phyloP scores from a whole-genome alignment of 2,329 filamentous ascomycete species.

The Cucurbitaria berberidis region DNA sequence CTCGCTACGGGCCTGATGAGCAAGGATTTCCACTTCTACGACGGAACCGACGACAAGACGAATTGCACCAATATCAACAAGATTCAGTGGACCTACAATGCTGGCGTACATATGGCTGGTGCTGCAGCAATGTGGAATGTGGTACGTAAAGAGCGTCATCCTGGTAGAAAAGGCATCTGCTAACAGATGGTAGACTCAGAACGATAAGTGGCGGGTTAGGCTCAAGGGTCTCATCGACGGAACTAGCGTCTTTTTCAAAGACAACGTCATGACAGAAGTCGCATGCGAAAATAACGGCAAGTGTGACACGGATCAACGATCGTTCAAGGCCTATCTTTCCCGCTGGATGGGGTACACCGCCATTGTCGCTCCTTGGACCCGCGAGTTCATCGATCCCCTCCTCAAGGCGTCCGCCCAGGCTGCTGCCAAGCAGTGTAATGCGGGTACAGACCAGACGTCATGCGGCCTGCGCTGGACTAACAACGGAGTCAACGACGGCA shows the following conservation, averaged over 20 bases:
- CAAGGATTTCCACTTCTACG: slow-evolving; percentile 53
- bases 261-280: slow-evolving; percentile 56
- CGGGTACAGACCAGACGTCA: slow-evolving; percentile 53
- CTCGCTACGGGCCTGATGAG: slow-evolving; percentile 58
- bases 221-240: slow-evolving; percentile 45
- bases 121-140: slow-evolving; percentile 57
- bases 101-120: slow-evolving; percentile 54
- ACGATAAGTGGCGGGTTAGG: slow-evolving; percentile 39
- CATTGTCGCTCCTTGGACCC: slow-evolving; percentile 48
- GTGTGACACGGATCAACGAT: slow-evolving; percentile 57
- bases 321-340: slow-evolving; percentile 54
- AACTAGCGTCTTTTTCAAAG: slow-evolving; percentile 52
- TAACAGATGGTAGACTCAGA: slow-evolving; percentile 36
- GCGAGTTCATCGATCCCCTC: slow-evolving; percentile 55
- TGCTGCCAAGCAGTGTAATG: slow-evolving; percentile 62
- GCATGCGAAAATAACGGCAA: slow-evolving; percentile 55
- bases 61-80: slow-evolving; percentile 55
- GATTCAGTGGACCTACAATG: slow-evolving; percentile 57
- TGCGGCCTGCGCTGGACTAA: slow-evolving; percentile 56
- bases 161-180: neutral
- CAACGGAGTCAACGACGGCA: slow-evolving; percentile 53
- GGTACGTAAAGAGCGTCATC: slow-evolving; percentile 41
- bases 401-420: slow-evolving; percentile 62
- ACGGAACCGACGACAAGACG: slow-evolving; percentile 52
- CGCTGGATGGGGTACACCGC: slow-evolving; percentile 53